Conservation (phyloP, 2,329 filamentous ascomycete species). For the Talaromyces albobiverticillius region DNA sequence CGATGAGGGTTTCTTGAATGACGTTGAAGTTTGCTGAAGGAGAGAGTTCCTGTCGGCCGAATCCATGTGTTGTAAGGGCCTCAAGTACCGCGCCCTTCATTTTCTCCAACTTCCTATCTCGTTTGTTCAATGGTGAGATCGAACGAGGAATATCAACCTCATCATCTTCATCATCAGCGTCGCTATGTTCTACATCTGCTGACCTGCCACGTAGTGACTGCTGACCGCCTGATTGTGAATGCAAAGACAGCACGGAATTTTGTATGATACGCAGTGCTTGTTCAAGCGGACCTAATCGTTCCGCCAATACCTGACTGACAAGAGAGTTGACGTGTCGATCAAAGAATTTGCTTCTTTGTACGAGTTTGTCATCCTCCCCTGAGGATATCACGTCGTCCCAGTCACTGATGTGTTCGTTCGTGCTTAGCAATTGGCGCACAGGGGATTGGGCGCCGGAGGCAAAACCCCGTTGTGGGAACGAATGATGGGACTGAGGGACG, state of each 20-base stretch:
- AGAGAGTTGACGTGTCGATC: conserved; percentile 85
- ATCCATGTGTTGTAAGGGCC: conserved; percentile 55
- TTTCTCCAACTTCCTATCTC: conserved; percentile 78
- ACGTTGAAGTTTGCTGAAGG: conserved; percentile 34
- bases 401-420: conserved; percentile 69
- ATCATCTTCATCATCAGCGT: conserved; percentile 89
- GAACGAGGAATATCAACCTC: conserved; percentile 58
- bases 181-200: conserved; percentile 70
- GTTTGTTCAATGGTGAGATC: conserved; percentile 64
- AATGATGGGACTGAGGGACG: conserved; percentile 37
- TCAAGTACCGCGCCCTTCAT: conserved; percentile 67
- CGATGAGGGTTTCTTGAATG: conserved; percentile 38
- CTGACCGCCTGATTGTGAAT: conserved; percentile 55
- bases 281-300: conserved; percentile 77
- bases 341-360: conserved; percentile 80
- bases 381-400: conserved; percentile 87
- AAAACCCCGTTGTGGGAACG: conserved; percentile 63
- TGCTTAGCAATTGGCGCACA: conserved; percentile 62
- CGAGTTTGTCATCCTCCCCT: conserved; percentile 78
- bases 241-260: conserved; percentile 60
- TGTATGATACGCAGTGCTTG: conserved; percentile 75
- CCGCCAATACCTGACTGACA: conserved; percentile 72
- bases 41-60: conserved; percentile 22
- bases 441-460: conserved; percentile 52
- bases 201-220: conserved; percentile 65